Conservation (phyloP, 2,329 filamentous ascomycete species). For the Aspergillus sp. region DNA sequence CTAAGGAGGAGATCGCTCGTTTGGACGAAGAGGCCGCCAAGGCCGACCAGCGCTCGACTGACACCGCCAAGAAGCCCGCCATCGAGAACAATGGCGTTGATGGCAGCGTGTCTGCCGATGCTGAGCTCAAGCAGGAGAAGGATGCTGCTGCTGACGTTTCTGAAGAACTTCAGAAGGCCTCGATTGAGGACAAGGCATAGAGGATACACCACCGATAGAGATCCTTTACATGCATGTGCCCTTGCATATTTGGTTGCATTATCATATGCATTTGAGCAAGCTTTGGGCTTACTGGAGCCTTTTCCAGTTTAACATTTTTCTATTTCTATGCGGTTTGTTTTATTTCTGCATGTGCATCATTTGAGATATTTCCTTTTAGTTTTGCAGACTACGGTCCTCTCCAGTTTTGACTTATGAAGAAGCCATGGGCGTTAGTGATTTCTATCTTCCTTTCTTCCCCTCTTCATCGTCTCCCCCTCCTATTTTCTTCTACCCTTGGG, state of each 20-base stretch:
- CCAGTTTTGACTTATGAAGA: too few relatives aligned
- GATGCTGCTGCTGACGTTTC: conserved; percentile 55
- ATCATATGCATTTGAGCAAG: conserved; percentile 2
- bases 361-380: background rate
- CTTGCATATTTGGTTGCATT: conserved; percentile 14
- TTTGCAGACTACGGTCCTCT: too few relatives aligned
- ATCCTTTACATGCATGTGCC: conserved; percentile 16
- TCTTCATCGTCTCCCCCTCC: background rate
- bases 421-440: too few relatives aligned
- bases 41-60: conserved; percentile 40
- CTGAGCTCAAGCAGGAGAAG: conserved; percentile 53
- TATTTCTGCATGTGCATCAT: conserved; percentile 1
- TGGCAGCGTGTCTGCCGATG: conserved; percentile 47
- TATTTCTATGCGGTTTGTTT: conserved; percentile 14
- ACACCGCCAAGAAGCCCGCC: conserved; percentile 51
- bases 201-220: background rate
- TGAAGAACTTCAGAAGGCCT: conserved; percentile 57
- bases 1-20: conserved; percentile 88
- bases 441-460: background rate
- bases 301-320: conserved; percentile 4
- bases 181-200: conserved; percentile 52
- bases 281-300: conserved; percentile 1
- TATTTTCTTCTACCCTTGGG: background rate
- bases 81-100: conserved; percentile 50
- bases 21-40: conserved; percentile 63